A percentile compares a stretch with the other conserved stretches of the same genome.
Conservation (phyloP, 1,284 basidiomycete species). For the Kwoniella shivajii region DNA sequence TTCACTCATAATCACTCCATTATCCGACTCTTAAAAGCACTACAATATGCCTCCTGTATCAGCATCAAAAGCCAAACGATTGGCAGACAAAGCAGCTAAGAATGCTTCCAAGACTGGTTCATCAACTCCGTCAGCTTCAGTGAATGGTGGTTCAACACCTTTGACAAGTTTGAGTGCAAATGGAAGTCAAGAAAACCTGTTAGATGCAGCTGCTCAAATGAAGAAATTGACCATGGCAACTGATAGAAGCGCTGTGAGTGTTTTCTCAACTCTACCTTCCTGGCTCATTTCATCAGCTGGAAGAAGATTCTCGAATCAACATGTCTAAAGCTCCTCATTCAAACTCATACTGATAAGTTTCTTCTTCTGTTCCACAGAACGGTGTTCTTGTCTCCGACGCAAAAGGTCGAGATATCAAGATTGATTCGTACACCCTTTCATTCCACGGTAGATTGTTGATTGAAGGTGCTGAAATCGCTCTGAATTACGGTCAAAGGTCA, state of each 20-base stretch:
- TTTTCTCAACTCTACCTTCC: background rate
- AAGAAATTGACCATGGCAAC: constrained; percentile 83
- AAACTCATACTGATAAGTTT: no score
- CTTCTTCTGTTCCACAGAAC: constrained; percentile 48
- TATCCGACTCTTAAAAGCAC: background rate
- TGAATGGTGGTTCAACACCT: constrained; percentile 68
- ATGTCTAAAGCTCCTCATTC: no score
- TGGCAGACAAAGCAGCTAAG: constrained; percentile 84
- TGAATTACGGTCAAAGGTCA: constrained; percentile 92
- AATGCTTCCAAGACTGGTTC: constrained; percentile 56
- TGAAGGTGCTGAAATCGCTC: constrained; percentile 83
- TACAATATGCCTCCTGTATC: constrained; percentile 52
- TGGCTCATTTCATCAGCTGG: background rate
- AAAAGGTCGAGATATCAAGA: constrained; percentile 95
- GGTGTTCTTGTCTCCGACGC: constrained; percentile 92
- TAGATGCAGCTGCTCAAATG: constrained; percentile 63
- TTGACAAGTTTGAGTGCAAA: constrained; percentile 73
- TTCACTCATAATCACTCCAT: background rate
- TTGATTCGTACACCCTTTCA: constrained; percentile 91
- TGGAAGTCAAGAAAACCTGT: constrained; percentile 64
- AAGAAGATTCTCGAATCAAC: no score
- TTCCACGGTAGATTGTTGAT: constrained; percentile 96
- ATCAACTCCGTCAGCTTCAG: constrained; percentile 65
- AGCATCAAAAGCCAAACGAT: constrained; percentile 65
- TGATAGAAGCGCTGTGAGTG: constrained; percentile 66